phyloP scores from a whole-genome alignment of 164 flowering plant species.

The Nelumbo lutea region DNA sequence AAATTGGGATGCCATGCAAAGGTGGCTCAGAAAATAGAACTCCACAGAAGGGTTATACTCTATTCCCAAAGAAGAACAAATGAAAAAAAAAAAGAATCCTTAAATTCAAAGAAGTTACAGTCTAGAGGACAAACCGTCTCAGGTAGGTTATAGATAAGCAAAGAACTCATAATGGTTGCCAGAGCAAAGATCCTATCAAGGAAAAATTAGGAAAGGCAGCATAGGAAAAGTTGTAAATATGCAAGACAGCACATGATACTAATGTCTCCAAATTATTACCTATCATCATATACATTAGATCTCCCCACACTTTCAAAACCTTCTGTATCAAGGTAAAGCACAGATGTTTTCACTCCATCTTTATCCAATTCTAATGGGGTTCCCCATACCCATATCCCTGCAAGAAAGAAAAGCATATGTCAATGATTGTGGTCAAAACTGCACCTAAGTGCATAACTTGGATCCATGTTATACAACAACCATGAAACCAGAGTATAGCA shows the following conservation, averaged over 20 bases:
- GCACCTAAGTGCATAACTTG: no score
- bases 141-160: slow-evolving; percentile 91
- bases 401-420: slow-evolving; percentile 7
- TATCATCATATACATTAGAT: slow-evolving; percentile 96
- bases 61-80: no score
- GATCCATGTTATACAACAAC: no score
- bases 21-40: neutral
- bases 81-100: no score
- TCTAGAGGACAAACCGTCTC: slow-evolving; percentile 69
- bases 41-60: no score
- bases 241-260: slow-evolving; percentile 1
- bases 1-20: neutral
- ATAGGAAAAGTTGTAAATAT: neutral
- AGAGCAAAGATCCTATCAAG: slow-evolving; percentile 86
- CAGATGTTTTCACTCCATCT: slow-evolving; percentile 82
- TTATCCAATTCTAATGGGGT: slow-evolving; percentile 66
- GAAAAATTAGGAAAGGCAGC: neutral
- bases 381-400: slow-evolving; percentile 99
- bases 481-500: no score
- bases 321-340: slow-evolving; percentile 93
- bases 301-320: slow-evolving; percentile 99
- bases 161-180: slow-evolving; percentile 96
- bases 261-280: slow-evolving; percentile 37
- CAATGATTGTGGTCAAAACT: neutral
- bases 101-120: neutral